Percentiles rank a stretch among this genome's conserved stretches.
Conservation (phyloP, 305 asterid genomes). For the Fraxinus floribunda region DNA sequence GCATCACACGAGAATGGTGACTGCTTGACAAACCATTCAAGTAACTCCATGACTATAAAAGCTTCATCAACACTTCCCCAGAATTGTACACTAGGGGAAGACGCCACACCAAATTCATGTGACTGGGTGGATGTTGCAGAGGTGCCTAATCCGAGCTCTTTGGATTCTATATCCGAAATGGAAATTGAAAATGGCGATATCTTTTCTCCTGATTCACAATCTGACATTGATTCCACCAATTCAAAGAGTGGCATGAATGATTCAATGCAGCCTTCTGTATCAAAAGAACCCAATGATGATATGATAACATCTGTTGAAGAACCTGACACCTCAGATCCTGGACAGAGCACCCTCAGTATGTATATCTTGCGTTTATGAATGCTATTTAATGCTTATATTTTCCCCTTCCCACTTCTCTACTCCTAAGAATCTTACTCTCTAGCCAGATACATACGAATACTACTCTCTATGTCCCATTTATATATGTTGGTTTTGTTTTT, state of each 20-base stretch:
- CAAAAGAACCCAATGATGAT: constrained; percentile 34
- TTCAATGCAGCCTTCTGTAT: constrained; percentile 42
- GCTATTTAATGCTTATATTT: constrained; percentile 7
- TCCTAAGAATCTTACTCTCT: constrained; percentile 7
- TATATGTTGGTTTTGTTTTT: not conserved
- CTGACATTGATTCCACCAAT: constrained; percentile 55
- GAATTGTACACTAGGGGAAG: constrained; percentile 43
- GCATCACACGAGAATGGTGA: constrained; percentile 40
- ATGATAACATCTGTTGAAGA: constrained; percentile 38
- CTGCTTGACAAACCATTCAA: constrained; percentile 30
- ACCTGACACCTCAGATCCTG: constrained; percentile 36
- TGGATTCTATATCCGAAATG: constrained; percentile 58
- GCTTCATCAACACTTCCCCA: constrained; percentile 34
- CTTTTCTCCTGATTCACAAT: constrained; percentile 53
- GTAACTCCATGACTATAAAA: constrained; percentile 33
- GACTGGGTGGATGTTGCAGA: constrained; percentile 49
- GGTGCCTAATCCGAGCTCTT: constrained; percentile 40
- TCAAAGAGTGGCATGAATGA: constrained; percentile 56
- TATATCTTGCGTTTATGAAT: constrained; percentile 25
- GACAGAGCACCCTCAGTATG: constrained; percentile 47
- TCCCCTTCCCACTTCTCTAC: constrained; percentile 14
- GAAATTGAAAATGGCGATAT: constrained; percentile 56
- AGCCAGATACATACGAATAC: not conserved
- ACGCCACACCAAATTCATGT: constrained; percentile 32
- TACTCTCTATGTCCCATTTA: not conserved